These are phyloP conservation scores for Wickerhamiella spandovensis DNA, from an alignment of 805 yeast species.

Conservation along the genomic window DNA sequence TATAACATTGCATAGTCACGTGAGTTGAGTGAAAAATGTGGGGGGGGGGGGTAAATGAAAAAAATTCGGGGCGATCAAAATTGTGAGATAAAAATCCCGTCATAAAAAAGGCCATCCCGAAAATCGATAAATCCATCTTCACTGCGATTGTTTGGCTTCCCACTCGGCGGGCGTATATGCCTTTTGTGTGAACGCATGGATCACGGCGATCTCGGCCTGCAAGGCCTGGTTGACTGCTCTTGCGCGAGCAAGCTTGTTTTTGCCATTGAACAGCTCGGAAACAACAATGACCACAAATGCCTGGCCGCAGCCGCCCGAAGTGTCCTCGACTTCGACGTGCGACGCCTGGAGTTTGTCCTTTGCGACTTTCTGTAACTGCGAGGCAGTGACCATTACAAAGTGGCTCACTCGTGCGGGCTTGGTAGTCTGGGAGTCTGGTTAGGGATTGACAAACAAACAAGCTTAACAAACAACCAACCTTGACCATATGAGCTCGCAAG, in stretches of 20 bases:
- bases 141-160: constrained; percentile 26
- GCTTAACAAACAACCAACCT: background rate
- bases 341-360: constrained; percentile 43
- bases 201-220: constrained; percentile 69
- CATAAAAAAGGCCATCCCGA: too few relatives aligned
- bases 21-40: background rate
- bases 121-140: too few relatives aligned
- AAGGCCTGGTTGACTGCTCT: constrained; percentile 69
- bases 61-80: too few relatives aligned
- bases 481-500: background rate
- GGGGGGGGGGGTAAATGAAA: background rate
- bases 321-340: constrained; percentile 61
- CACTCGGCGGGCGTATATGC: constrained; percentile 78
- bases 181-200: constrained; percentile 88
- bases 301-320: constrained; percentile 94
- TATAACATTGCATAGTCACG: background rate
- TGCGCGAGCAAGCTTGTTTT: constrained; percentile 76
- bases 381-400: background rate
- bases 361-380: constrained; percentile 24
- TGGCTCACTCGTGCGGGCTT: background rate
- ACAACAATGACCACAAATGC: constrained; percentile 91
- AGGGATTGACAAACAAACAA: too few relatives aligned
- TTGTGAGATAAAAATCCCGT: too few relatives aligned
- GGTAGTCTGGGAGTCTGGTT: too few relatives aligned
- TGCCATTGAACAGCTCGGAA: constrained; percentile 54